These are phyloP conservation scores for Saccharomycopsis microspora DNA, from an alignment of 805 yeast genomes.

Conservation along the genomic window DNA sequence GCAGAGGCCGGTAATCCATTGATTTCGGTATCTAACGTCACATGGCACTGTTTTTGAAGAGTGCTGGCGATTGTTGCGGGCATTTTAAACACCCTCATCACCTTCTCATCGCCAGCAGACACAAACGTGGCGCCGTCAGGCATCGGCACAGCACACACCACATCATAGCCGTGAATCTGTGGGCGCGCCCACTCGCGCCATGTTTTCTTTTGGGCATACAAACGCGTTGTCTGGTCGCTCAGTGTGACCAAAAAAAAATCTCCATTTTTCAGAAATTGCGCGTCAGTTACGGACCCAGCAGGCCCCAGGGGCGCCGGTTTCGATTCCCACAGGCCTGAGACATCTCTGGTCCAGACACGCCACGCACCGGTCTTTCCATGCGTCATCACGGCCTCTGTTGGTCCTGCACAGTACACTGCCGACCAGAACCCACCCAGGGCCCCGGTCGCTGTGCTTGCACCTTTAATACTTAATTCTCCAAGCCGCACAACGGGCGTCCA, in stretches of 20 bases:
- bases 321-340: constrained; percentile 33
- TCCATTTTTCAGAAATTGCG: constrained; percentile 63
- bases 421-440: constrained; percentile 70
- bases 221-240: constrained; percentile 85
- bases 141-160: constrained; percentile 67
- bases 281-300: constrained; percentile 59
- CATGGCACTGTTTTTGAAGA: constrained; percentile 41
- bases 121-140: constrained; percentile 39
- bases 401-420: constrained; percentile 52
- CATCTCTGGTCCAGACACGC: constrained; percentile 52
- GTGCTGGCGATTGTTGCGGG: constrained; percentile 68
- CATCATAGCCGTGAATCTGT: constrained; percentile 96
- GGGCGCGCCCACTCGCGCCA: constrained; percentile 97
- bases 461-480: constrained; percentile 90
- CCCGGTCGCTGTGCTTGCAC: constrained; percentile 98
- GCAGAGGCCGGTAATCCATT: constrained; percentile 66
- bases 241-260: constrained; percentile 67
- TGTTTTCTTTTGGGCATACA: constrained; percentile 42
- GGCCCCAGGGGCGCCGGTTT: constrained; percentile 65
- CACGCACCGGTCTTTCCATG: constrained; percentile 91
- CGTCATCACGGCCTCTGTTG: constrained; percentile 48
- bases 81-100: constrained; percentile 77
- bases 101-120: constrained; percentile 94
- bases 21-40: constrained; percentile 21
- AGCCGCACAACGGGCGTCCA: constrained; percentile 77